phyloP scores from a whole-genome alignment of 176 grass and related monocot species.

The Avena atlantica region DNA sequence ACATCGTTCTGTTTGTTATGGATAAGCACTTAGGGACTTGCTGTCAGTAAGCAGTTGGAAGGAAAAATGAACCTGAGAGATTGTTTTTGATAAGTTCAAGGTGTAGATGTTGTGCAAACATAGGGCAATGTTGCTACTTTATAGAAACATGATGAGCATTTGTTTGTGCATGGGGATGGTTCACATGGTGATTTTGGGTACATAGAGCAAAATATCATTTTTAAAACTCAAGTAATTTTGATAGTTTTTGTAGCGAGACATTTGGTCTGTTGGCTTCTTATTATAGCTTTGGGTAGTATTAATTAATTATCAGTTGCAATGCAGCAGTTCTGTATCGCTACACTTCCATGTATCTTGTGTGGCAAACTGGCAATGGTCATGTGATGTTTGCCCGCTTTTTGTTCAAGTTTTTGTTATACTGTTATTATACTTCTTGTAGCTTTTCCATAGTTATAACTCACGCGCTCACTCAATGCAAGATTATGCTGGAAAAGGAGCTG shows the following conservation, averaged over 20 bases:
- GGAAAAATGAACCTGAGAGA: background rate
- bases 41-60: background rate
- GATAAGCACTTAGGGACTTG: background rate
- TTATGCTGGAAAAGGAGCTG: conserved; percentile 46
- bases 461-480: conserved; percentile 16
- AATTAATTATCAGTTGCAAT: background rate
- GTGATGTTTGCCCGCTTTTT: background rate
- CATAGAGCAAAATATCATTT: background rate
- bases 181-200: background rate
- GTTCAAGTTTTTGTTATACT: background rate
- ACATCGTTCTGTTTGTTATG: conserved; percentile 17
- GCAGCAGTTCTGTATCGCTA: background rate
- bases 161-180: background rate
- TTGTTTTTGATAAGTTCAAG: conserved; percentile 12
- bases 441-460: background rate
- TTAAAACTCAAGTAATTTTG: background rate
- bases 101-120: background rate
- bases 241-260: background rate
- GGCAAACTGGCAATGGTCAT: background rate
- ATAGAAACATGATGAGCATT: background rate
- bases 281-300: background rate
- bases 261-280: conserved; percentile 15
- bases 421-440: background rate
- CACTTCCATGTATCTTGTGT: background rate
- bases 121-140: conserved; percentile 1